Evolutionary conservation across 1,284 basidiomycete species (phyloP).

Genomic region (Spongiforma sp.): DNA sequence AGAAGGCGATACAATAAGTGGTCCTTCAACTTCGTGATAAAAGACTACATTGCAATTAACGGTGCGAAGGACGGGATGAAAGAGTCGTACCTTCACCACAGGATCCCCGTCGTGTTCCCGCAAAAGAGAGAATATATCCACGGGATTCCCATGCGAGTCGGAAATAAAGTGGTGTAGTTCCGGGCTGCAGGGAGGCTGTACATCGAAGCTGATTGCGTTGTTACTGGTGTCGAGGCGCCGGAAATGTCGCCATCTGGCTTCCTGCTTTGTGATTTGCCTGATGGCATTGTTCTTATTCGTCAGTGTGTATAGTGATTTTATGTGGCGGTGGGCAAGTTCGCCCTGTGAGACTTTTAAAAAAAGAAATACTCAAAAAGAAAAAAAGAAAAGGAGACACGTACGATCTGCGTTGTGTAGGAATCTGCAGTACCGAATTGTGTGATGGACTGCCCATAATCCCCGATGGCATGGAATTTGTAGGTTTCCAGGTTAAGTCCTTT

Average conservation of each 20-base stretch:
- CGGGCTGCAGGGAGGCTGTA: neutral
- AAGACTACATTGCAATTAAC: conserved; percentile 5
- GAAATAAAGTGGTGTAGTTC: conserved; percentile 14
- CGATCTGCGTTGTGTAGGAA: conserved; percentile 9
- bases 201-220: neutral
- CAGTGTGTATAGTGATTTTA: conserved; percentile 35
- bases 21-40: conserved; percentile 13
- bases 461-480: conserved; percentile 42
- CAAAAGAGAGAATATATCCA: conserved; percentile 8
- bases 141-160: neutral
- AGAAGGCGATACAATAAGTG: conserved; percentile 11
- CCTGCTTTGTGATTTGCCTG: conserved; percentile 28
- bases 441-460: conserved; percentile 39
- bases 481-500: conserved; percentile 15
- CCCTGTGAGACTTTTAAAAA: conserved; percentile 25
- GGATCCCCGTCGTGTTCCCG: conserved; percentile 4
- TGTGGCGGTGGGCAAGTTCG: conserved; percentile 37
- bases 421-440: conserved; percentile 17
- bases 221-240: neutral
- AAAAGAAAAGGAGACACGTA: conserved; percentile 8
- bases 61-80: no score
- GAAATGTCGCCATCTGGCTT: conserved; percentile 9
- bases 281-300: conserved; percentile 35
- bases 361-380: neutral
- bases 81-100: conserved; percentile 6